These are phyloP conservation scores for Begonia masoniana DNA, from an alignment of 306 rosid species.

Conservation along the genomic window DNA sequence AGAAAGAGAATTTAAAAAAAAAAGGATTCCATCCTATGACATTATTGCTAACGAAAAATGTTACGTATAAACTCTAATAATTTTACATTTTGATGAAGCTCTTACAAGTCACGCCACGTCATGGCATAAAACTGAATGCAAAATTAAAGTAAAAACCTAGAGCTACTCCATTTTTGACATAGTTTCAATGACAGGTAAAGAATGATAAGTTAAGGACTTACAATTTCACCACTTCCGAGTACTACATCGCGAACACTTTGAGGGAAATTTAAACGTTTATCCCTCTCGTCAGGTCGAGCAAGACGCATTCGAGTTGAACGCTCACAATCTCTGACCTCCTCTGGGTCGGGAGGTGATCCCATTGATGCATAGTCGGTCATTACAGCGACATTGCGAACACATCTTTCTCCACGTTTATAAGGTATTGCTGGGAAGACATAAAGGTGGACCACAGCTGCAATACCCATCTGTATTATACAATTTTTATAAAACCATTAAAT, in stretches of 20 bases:
- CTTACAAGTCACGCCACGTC: too few relatives aligned
- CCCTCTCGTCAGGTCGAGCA: slow-evolving; percentile 47
- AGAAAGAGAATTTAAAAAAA: not conserved
- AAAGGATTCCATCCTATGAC: not conserved
- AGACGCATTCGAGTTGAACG: slow-evolving; percentile 43
- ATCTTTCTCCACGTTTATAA: slow-evolving; percentile 94
- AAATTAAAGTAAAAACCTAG: too few relatives aligned
- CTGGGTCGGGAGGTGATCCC: slow-evolving; percentile 81
- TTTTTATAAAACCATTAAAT: not conserved
- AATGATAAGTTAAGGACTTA: slow-evolving; percentile 27
- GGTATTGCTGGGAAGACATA: slow-evolving; percentile 92
- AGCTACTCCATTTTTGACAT: too few relatives aligned
- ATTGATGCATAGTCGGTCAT: slow-evolving; percentile 82
- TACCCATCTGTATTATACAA: slow-evolving; percentile 68
- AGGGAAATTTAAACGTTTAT: slow-evolving; percentile 61
- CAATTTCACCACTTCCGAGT: slow-evolving; percentile 94
- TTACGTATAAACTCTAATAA: too few relatives aligned
- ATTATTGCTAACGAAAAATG: too few relatives aligned
- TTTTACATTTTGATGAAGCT: too few relatives aligned
- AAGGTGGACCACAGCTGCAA: slow-evolving; percentile 91
- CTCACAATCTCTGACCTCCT: slow-evolving; percentile 82
- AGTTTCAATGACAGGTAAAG: not conserved
- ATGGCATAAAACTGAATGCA: too few relatives aligned
- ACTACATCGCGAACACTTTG: slow-evolving; percentile 91
- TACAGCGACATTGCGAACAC: slow-evolving; percentile 90